A percentile compares a stretch with the other conserved stretches of the same genome.
Evolutionary conservation across 2,329 filamentous ascomycete species (phyloP).

Genomic region (Sporothrix schenckii): DNA sequence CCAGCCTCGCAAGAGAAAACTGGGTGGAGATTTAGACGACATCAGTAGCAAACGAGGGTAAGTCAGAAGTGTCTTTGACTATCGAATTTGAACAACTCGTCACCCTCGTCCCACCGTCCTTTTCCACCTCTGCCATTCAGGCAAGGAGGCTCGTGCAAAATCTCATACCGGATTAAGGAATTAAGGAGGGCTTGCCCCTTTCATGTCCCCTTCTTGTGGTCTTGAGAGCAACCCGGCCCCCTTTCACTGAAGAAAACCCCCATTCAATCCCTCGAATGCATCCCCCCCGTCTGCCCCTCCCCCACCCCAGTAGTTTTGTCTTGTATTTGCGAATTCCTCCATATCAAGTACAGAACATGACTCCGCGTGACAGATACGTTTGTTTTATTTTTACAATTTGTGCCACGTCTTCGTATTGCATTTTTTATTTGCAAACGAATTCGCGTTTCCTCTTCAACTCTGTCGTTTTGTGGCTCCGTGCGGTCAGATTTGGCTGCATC

Average conservation of each 20-base stretch:
- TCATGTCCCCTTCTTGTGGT: background rate
- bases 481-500: conserved; percentile 11
- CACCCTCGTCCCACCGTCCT: background rate
- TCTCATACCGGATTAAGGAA: conserved; percentile 1
- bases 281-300: conserved; percentile 23
- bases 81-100: no score
- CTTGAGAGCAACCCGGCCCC: background rate
- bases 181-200: background rate
- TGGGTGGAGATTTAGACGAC: conserved; percentile 66
- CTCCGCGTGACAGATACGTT: conserved; percentile 20
- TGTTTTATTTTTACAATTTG: background rate
- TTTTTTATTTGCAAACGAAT: conserved; percentile 4
- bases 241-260: conserved; percentile 5
- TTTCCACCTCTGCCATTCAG: background rate
- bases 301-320: conserved; percentile 34
- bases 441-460: conserved; percentile 5
- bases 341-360: conserved; percentile 26
- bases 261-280: conserved; percentile 13
- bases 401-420: conserved; percentile 14
- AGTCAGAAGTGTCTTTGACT: background rate
- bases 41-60: conserved; percentile 70
- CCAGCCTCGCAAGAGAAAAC: conserved; percentile 77
- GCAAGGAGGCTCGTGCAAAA: conserved; percentile 8
- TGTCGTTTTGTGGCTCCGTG: background rate
- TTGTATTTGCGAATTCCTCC: background rate